phyloP scores from a whole-genome alignment of 2,329 filamentous ascomycete genomes.

The Aspergillus floridensis region DNA sequence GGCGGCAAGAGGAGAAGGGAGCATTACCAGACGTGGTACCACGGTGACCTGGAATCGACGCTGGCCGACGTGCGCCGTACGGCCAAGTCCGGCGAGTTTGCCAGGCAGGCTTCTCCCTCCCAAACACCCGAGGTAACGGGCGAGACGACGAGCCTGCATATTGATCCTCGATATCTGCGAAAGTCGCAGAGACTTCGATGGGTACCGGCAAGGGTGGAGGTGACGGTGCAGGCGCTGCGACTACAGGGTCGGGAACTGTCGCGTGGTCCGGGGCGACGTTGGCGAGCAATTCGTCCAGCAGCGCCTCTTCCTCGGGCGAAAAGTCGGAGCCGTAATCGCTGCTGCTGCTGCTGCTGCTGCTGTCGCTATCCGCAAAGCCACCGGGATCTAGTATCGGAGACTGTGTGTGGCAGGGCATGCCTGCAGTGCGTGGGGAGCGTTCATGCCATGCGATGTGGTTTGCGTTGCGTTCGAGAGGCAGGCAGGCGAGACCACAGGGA shows the following conservation, averaged over 20 bases:
- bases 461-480: not conserved
- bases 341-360: constrained; percentile 1
- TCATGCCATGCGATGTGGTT: constrained; percentile 19
- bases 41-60: constrained; percentile 25
- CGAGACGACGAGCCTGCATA: constrained; percentile 36
- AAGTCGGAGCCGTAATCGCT: constrained; percentile 67
- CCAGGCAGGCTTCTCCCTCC: constrained; percentile 36
- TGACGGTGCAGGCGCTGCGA: constrained; percentile 20
- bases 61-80: constrained; percentile 24
- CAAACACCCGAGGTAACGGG: constrained; percentile 43
- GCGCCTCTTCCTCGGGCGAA: constrained; percentile 55
- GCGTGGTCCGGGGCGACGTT: constrained; percentile 40
- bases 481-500: not conserved
- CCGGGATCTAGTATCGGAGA: constrained; percentile 19
- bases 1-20: constrained; percentile 12
- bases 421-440: constrained; percentile 21
- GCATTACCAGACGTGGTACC: constrained; percentile 33
- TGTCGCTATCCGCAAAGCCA: constrained; percentile 14
- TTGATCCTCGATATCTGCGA: constrained; percentile 47
- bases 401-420: constrained; percentile 32
- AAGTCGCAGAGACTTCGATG: constrained; percentile 16
- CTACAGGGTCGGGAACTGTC: constrained; percentile 18
- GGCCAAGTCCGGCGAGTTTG: constrained; percentile 14
- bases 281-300: constrained; percentile 52
- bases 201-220: constrained; percentile 15